Base-by-base conservation (phyloP, 768 basidiomycete genomes). In the Tricholoma bakamatsutake region DNA sequence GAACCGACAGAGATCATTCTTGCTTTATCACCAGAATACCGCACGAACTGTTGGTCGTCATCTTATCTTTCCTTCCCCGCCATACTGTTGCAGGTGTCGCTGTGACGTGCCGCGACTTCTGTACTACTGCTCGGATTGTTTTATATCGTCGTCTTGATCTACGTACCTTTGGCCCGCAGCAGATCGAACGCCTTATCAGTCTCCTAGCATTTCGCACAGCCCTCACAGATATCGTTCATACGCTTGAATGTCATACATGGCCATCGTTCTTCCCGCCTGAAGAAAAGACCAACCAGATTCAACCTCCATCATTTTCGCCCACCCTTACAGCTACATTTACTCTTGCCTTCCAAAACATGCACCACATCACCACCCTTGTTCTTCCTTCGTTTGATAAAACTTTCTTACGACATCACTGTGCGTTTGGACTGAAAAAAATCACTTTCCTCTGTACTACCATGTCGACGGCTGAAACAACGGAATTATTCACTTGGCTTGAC, bases 311-410 rank as follows among this genome's bases (percentile, higher is more conserved):
- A 27, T 62, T 63, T 43, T 65, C 64, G 3, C 60, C 62, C 2
- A 54, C 58, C n/a, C 64, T 75, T 17, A 74, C 71, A 15, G 74
- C 76, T 5, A 72, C 73, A 0, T 76, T 79, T 54, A 73, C 74
- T 2, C 63, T 75, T 45, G 76, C 74, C 1, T 66, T 80, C 39
- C 71, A 76, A 47, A 73, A 76, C 15, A 79, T 80, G 79, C 68
- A 71, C n/a, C 69, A 68, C 34, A 66, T 80, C 12, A 71, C 67
- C 6, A 63, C 71, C 15, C 65, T 79, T 17, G 68, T 70, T 13
- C 69, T 79, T 30, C 76, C 77, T 7, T 68, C 72, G 1, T 79
- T 77, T 57, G 75, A 78, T 54, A 52, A 66, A 24, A 69, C 71
- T 15, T 70, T 79, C 45, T 66, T 80, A 53, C 69, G 71, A 17